These are phyloP conservation scores for Phytophthora podocarpi DNA, from an alignment of 352 stramenopile genomes.

Conservation along the genomic window DNA sequence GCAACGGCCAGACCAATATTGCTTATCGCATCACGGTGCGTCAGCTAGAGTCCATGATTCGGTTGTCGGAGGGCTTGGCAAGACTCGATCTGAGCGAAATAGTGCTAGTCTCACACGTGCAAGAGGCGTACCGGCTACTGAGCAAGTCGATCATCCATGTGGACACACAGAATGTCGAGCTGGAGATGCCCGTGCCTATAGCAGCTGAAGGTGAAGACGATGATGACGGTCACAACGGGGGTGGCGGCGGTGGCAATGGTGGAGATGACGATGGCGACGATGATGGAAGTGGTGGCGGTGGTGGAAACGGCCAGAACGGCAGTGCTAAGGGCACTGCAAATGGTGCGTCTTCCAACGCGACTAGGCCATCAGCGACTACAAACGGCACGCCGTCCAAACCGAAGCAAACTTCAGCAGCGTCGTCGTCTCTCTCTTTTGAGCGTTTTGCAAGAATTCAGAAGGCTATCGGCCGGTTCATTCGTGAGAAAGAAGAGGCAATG, in stretches of 20 bases:
- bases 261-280: constrained; percentile 7
- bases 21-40: constrained; percentile 99
- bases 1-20: constrained; percentile 93
- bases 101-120: constrained; percentile 92
- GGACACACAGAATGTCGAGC: constrained; percentile 96
- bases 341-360: constrained; percentile 4
- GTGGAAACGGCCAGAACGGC: constrained; percentile 9
- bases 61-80: constrained; percentile 96
- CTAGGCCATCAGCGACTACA: constrained; percentile 1
- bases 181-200: constrained; percentile 72
- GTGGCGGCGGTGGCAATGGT: constrained; percentile 10
- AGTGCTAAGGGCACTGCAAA: constrained; percentile 11
- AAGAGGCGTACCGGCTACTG: constrained; percentile 97
- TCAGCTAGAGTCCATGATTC: constrained; percentile 99
- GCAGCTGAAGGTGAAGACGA: constrained; percentile 56
- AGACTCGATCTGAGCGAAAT: constrained; percentile 94
- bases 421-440: constrained; percentile 76
- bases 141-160: constrained; percentile 99
- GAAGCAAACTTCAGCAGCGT: constrained; percentile 31
- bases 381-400: constrained; percentile 27
- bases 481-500: constrained; percentile 73
- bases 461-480: constrained; percentile 77
- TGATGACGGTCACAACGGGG: constrained; percentile 42
- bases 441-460: constrained; percentile 85
- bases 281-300: constrained; percentile 1